These are phyloP conservation scores for Leccinum arenicola DNA, from an alignment of 768 basidiomycete species.

Conservation along the genomic window DNA sequence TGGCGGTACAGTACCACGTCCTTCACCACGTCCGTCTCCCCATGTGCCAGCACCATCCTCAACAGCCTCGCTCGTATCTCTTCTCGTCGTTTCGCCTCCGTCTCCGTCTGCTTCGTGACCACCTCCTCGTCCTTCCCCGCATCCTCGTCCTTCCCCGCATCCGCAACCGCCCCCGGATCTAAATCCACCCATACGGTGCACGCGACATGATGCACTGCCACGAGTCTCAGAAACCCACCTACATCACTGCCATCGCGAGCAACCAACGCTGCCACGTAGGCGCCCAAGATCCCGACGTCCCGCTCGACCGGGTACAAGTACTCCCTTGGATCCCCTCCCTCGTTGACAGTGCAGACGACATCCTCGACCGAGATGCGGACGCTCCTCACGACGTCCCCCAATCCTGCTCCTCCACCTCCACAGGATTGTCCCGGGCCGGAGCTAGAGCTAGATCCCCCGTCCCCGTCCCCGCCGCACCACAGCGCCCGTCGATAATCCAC, in stretches of 20 bases:
- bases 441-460: not conserved
- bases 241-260: slow-evolving; percentile 32
- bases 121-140: slow-evolving; percentile 2
- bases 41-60: slow-evolving; percentile 50
- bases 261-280: slow-evolving; percentile 53
- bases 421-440: not conserved
- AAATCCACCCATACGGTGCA: slow-evolving; percentile 72
- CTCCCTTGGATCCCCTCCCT: slow-evolving; percentile 42
- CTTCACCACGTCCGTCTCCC: slow-evolving; percentile 42
- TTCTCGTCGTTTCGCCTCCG: slow-evolving; percentile 30
- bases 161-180: slow-evolving; percentile 14
- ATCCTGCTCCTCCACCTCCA: not conserved
- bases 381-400: slow-evolving; percentile 43
- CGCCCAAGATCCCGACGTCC: slow-evolving; percentile 56
- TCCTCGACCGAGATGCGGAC: slow-evolving; percentile 50
- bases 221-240: slow-evolving; percentile 58
- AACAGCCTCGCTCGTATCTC: slow-evolving; percentile 43
- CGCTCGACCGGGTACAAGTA: slow-evolving; percentile 73
- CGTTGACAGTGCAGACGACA: slow-evolving; percentile 36
- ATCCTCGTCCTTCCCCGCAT: slow-evolving; percentile 2
- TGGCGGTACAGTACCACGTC: slow-evolving; percentile 63
- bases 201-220: slow-evolving; percentile 81
- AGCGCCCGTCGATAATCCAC: slow-evolving; percentile 80
- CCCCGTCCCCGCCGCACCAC: slow-evolving; percentile 68
- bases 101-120: slow-evolving; percentile 12